These are phyloP conservation scores for Penicillium sclerotiorum DNA, from an alignment of 2,329 filamentous ascomycete genomes.

Conservation along the genomic window DNA sequence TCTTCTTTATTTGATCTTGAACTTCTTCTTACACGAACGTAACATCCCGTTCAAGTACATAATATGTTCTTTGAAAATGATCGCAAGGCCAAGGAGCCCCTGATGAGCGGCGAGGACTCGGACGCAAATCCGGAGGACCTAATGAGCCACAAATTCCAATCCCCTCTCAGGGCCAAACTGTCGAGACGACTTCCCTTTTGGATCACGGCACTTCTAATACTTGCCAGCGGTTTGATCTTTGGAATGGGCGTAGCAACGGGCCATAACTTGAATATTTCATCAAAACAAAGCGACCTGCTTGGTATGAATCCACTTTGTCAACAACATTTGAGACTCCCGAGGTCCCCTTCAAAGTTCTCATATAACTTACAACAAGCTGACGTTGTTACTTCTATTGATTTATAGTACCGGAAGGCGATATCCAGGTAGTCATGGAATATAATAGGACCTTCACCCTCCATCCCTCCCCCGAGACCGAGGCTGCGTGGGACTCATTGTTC, in stretches of 20 bases:
- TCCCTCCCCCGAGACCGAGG: conserved; percentile 3
- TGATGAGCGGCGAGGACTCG: conserved; percentile 2
- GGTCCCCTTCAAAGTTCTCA: background rate
- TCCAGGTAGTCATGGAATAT: background rate
- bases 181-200: background rate
- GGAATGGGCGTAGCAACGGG: background rate
- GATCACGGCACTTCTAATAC: background rate
- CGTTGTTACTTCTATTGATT: too few relatives aligned
- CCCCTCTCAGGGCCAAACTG: too few relatives aligned
- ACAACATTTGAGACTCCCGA: background rate
- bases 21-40: background rate
- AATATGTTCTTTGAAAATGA: background rate
- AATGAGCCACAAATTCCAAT: background rate
- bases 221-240: background rate
- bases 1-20: background rate
- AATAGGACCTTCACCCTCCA: background rate
- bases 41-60: too few relatives aligned
- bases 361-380: background rate
- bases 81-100: background rate
- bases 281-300: background rate
- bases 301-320: too few relatives aligned
- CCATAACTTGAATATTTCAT: background rate
- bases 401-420: background rate
- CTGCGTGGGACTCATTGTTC: conserved; percentile 4
- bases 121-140: background rate